A percentile compares a stretch with the other conserved stretches of the same genome.
phyloP scores from a whole-genome alignment of 176 grass and related monocot genomes.

The Carex cristatella region DNA sequence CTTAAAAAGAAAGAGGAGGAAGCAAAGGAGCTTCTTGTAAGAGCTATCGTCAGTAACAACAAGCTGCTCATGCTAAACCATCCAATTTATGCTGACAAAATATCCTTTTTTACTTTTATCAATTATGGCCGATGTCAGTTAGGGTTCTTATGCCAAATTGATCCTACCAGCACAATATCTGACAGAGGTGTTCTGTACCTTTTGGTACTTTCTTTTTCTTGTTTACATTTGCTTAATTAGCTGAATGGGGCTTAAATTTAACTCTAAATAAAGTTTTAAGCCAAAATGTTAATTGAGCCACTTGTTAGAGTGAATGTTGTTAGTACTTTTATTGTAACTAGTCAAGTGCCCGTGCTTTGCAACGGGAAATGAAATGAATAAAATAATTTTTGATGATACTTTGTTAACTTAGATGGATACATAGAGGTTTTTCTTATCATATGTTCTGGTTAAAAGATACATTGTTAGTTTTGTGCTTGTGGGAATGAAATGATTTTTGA shows the following conservation, averaged over 20 bases:
- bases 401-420: no score
- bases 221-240: neutral
- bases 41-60: conserved; percentile 74
- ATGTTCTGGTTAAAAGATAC: no score
- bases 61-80: conserved; percentile 84
- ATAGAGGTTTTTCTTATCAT: no score
- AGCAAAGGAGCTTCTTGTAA: conserved; percentile 84
- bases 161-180: neutral
- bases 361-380: no score
- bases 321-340: conserved; percentile 12
- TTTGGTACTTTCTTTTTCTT: neutral
- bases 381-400: no score
- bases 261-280: neutral
- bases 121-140: neutral
- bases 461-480: no score
- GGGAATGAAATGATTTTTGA: no score
- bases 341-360: no score
- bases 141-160: neutral
- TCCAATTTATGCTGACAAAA: conserved; percentile 85
- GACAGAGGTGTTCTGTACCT: neutral
- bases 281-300: neutral
- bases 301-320: neutral
- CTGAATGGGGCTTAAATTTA: neutral
- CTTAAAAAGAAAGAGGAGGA: conserved; percentile 80
- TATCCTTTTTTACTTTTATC: conserved; percentile 58